Evolutionary conservation across 148 eudicot species (phyloP), one percentile per base, ranked within the genome.

Genomic region (Silene uniflora): DNA sequence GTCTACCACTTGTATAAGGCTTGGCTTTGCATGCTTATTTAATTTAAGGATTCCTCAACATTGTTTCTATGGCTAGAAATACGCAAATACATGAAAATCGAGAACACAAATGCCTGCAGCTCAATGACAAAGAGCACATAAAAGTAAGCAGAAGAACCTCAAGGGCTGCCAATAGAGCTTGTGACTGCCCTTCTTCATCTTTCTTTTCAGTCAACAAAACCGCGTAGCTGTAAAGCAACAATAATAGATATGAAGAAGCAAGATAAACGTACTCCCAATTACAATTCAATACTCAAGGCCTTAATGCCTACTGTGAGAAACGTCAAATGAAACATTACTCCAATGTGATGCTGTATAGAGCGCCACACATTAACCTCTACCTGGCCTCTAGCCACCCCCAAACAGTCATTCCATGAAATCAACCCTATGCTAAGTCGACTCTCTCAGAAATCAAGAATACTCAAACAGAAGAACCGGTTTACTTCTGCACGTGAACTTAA

Each of bases 181-280:
- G 99, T 77, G 88, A 87, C 81, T 96, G 97, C 67, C 99, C 98
- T 88, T 89, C 98, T 80, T 92, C 87, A 76, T 96, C 98, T 83
- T 81, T 90, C 77, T 86, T 87, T 81, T 89, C 94, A 84, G 90
- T 85, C 90, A 96, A 79, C 55, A 96, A 86, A 75, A 92, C 97
- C 65, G 97, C 84, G 84, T 84, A 96, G 80, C 99, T 96, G 86
- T 49, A 86, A 22, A 24, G 23, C 71, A 39, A 76, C 72, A 74
- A 71, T 67, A 62, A 62, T 11, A 69, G 67, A 25, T 22, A 63
- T n/a, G 14, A 75, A 54, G 25, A 44, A 21, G 54, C 35, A 67
- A 59, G n/a, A 71, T 12, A 11, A 52, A 21, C 55, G 27, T 12
- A 66, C 11, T 39, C 24, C 6, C 52, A 75, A 24, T 29, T 24